Conservation (phyloP, 352 stramenopile species). For the Aphanomyces astaci region DNA sequence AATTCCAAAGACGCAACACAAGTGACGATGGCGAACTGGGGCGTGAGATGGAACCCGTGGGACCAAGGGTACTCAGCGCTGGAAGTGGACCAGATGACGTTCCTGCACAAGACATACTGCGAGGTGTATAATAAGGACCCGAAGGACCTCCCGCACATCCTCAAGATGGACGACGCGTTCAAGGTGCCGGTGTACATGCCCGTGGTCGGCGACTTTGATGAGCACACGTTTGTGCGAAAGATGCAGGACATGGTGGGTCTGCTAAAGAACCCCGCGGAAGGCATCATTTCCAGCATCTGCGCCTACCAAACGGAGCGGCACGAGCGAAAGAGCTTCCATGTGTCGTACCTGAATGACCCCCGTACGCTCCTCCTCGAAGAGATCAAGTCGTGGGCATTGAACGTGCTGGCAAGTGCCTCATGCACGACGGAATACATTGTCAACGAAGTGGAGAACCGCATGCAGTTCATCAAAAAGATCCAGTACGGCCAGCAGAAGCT, state of each 20-base stretch:
- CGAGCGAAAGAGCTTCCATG: conserved; percentile 63
- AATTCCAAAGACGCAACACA: not conserved
- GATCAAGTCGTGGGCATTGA: conserved; percentile 82
- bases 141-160: conserved; percentile 68
- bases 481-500: conserved; percentile 76
- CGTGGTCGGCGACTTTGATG: conserved; percentile 71
- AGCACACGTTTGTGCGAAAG: conserved; percentile 83
- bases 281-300: conserved; percentile 81
- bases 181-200: conserved; percentile 60
- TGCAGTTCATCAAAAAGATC: conserved; percentile 66
- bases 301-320: conserved; percentile 76
- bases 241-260: conserved; percentile 79
- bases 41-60: conserved; percentile 75
- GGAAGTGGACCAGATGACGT: conserved; percentile 78
- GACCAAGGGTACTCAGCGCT: conserved; percentile 77
- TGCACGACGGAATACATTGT: conserved; percentile 74
- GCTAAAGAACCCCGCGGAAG: conserved; percentile 68
- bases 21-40: conserved; percentile 61
- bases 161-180: conserved; percentile 82
- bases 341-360: conserved; percentile 76
- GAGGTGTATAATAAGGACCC: conserved; percentile 76
- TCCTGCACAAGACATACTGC: conserved; percentile 79
- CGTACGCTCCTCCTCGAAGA: conserved; percentile 74
- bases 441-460: conserved; percentile 60
- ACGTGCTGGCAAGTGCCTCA: conserved; percentile 55